These are phyloP conservation scores for Rubroshorea leprosula DNA, from an alignment of 345 rosid genomes.

Conservation along the genomic window DNA sequence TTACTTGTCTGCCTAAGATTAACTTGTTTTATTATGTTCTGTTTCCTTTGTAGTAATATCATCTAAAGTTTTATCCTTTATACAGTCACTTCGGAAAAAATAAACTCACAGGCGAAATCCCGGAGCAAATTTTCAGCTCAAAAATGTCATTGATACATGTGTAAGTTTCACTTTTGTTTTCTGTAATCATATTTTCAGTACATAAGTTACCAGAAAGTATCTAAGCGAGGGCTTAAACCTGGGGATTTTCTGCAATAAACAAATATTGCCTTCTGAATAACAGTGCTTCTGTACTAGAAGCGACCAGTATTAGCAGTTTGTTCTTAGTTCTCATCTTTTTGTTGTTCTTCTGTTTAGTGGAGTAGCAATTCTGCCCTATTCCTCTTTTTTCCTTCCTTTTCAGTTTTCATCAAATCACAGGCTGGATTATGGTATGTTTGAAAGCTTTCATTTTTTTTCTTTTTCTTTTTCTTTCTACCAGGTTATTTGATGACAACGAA, in stretches of 20 bases:
- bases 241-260: no score
- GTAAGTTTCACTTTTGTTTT: conserved; percentile 36
- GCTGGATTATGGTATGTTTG: not conserved
- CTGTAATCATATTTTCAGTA: no score
- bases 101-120: conserved; percentile 54
- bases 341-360: no score
- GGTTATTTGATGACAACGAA: conserved; percentile 71
- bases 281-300: no score
- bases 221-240: no score
- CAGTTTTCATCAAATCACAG: no score
- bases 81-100: conserved; percentile 76
- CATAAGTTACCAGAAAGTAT: no score
- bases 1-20: conserved; percentile 6
- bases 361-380: no score
- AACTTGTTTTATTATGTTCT: not conserved
- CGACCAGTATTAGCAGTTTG: no score
- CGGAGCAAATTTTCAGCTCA: conserved; percentile 58
- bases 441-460: not conserved
- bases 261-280: no score
- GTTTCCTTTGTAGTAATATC: not conserved
- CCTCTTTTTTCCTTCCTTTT: no score
- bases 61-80: conserved; percentile 2
- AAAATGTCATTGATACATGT: conserved; percentile 62
- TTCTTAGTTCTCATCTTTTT: conserved; percentile 9
- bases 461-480: conserved; percentile 15